These are phyloP conservation scores for Vigna reflexopilosa DNA, from an alignment of 306 rosid genomes.

Conservation along the genomic window DNA sequence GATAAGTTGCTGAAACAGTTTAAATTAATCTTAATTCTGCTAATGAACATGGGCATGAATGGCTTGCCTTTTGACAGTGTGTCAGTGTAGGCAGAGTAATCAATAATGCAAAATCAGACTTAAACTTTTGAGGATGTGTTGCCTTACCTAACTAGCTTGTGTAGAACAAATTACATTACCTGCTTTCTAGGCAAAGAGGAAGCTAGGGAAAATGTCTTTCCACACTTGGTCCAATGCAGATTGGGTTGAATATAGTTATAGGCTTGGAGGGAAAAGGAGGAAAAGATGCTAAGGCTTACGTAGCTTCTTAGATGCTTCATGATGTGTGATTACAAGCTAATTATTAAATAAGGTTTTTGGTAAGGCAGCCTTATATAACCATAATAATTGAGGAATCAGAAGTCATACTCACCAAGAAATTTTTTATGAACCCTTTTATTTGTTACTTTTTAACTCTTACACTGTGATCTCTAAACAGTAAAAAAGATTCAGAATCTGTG, in stretches of 20 bases:
- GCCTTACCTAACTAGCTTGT: constrained; percentile 1
- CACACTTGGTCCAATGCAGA: constrained; percentile 14
- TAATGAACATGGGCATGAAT: constrained; percentile 35
- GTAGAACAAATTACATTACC: constrained; percentile 32
- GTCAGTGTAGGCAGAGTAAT: constrained; percentile 5
- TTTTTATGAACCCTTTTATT: neutral
- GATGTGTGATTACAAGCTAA: constrained; percentile 31
- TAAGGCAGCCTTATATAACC: neutral
- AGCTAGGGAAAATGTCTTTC: constrained; percentile 25
- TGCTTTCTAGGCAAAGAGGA: constrained; percentile 30
- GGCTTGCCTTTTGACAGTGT: constrained; percentile 18
- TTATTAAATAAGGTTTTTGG: constrained; percentile 13
- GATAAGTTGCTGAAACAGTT: constrained; percentile 27
- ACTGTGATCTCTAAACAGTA: constrained; percentile 1
- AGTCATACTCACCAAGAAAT: constrained; percentile 43
- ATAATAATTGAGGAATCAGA: constrained; percentile 42
- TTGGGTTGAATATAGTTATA: constrained; percentile 37
- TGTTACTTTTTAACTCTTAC: constrained; percentile 7
- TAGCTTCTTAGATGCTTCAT: constrained; percentile 29
- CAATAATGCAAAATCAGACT: constrained; percentile 12
- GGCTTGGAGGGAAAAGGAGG: constrained; percentile 19
- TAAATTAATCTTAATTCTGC: constrained; percentile 33
- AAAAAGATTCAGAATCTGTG: constrained; percentile 41
- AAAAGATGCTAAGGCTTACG: constrained; percentile 29
- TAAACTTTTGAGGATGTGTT: constrained; percentile 9